phyloP scores from a whole-genome alignment of 2,329 filamentous ascomycete genomes.

The Seiridium cupressi region DNA sequence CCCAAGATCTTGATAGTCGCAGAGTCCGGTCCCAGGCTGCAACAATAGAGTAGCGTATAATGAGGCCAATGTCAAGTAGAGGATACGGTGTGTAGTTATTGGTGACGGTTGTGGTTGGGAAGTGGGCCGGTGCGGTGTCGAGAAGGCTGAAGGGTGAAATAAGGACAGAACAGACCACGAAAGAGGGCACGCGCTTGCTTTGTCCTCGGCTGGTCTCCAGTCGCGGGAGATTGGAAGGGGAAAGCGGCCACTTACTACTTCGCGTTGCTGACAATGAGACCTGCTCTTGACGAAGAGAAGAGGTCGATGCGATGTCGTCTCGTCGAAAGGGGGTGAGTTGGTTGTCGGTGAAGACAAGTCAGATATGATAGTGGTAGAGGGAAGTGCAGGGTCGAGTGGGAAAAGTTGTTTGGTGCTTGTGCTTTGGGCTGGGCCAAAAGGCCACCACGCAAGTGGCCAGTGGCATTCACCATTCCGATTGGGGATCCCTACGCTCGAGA shows the following conservation, averaged over 20 bases:
- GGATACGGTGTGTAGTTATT: slow-evolving; percentile 2
- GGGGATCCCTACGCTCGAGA: neutral
- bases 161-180: neutral
- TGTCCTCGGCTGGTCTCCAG: slow-evolving; percentile 11
- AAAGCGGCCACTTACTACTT: slow-evolving; percentile 23
- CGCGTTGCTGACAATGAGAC: slow-evolving; percentile 26
- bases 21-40: slow-evolving; percentile 10
- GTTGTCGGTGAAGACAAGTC: slow-evolving; percentile 30
- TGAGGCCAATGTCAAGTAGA: neutral
- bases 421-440: neutral
- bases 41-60: neutral
- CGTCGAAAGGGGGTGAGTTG: slow-evolving; percentile 24
- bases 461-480: neutral
- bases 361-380: slow-evolving; percentile 5
- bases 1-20: neutral
- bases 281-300: slow-evolving; percentile 33
- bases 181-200: slow-evolving; percentile 11
- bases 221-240: neutral
- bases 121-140: slow-evolving; percentile 1
- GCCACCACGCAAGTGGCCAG: neutral
- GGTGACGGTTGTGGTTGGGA: slow-evolving; percentile 2
- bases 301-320: slow-evolving; percentile 19
- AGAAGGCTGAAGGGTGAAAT: slow-evolving; percentile 6
- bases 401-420: neutral
- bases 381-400: neutral